Evolutionary conservation across 2,329 filamentous ascomycete genomes (phyloP), one percentile per base, ranked within the genome.

Genomic region (Penicillium sp.): DNA sequence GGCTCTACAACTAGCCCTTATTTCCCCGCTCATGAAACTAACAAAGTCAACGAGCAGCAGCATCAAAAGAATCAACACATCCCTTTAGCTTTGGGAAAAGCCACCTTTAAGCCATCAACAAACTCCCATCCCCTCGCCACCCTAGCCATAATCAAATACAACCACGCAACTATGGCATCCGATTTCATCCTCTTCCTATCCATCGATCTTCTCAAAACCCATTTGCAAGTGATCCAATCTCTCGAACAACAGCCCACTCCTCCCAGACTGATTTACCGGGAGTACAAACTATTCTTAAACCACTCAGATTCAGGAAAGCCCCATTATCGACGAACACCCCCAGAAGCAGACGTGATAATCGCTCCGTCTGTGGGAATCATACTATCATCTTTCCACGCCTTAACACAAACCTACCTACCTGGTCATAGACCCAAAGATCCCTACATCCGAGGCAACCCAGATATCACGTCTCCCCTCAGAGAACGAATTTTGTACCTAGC

Each of bases 381-480:
- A 1, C 68, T 90, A 21, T 90, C 90, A 1, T 90, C 84, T 0
- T 76, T 93, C 5, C 84, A 93, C 59, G 86, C 88, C 62, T 80
- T 89, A 26, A 88, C 87, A 44, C 93, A 96, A 66, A 84, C 81
- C 48, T 79, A 88, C 3, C 78, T 92, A 0, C 90, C 90, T 0
- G 87, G 87, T 13, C 51, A 54, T 13, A 9, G 8, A 22, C 11
- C 51, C 9, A 14, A 13, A 4, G 44, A 54, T 19, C 44, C 51
- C 21, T 21, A 11, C 13, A 21, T 54, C 16, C 51, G n/a, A 37
- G 19, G 3, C 1, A 22, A 39, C 9, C 3, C 14, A 19, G 11
- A 26, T 19, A 26, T 54, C 29, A 81, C 80, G 1, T 54, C 33
- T 1, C 53, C 44, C 2, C 9, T 52, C 10, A 49, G 53, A 19